phyloP scores from a whole-genome alignment of 352 stramenopile genomes.

The Phytophthora pseudosyringae region DNA sequence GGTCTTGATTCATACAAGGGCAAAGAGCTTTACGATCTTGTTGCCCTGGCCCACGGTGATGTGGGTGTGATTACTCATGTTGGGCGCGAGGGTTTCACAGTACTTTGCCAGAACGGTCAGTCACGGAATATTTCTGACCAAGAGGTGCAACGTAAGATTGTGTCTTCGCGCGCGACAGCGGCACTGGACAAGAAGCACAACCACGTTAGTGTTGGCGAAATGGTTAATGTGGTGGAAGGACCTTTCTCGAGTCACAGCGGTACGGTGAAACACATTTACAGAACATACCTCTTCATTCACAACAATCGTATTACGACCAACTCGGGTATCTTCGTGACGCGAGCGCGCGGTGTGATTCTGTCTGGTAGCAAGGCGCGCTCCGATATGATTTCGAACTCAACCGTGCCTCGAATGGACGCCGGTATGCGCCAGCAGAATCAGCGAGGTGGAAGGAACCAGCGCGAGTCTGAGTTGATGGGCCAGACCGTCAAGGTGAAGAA shows the following conservation, averaged over 20 bases:
- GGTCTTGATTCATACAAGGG: conserved; percentile 90
- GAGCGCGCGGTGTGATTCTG: conserved; percentile 80
- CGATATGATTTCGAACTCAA: conserved; percentile 89
- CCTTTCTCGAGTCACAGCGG: conserved; percentile 82
- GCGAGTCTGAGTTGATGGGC: conserved; percentile 83
- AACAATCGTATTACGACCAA: conserved; percentile 92
- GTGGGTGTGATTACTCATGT: conserved; percentile 93
- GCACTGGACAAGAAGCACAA: conserved; percentile 91
- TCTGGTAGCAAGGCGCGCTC: conserved; percentile 88
- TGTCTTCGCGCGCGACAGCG: conserved; percentile 81
- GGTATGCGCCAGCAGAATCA: conserved; percentile 52
- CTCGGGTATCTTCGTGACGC: conserved; percentile 90
- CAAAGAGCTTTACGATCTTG: conserved; percentile 91
- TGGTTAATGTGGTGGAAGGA: conserved; percentile 91
- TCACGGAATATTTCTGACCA: conserved; percentile 86
- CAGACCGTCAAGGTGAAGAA: conserved; percentile 94
- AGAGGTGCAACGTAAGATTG: conserved; percentile 90
- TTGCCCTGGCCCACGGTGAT: conserved; percentile 86
- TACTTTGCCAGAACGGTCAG: conserved; percentile 88
- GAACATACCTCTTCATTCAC: conserved; percentile 90
- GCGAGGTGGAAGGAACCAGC: conserved; percentile 58
- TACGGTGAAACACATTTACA: conserved; percentile 93
- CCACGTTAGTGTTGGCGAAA: conserved; percentile 89
- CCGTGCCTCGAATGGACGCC: conserved; percentile 65
- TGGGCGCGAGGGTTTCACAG: conserved; percentile 86